Conservation (phyloP, 371 early-diverging fungal species). For the Capillidium heterosporum region DNA sequence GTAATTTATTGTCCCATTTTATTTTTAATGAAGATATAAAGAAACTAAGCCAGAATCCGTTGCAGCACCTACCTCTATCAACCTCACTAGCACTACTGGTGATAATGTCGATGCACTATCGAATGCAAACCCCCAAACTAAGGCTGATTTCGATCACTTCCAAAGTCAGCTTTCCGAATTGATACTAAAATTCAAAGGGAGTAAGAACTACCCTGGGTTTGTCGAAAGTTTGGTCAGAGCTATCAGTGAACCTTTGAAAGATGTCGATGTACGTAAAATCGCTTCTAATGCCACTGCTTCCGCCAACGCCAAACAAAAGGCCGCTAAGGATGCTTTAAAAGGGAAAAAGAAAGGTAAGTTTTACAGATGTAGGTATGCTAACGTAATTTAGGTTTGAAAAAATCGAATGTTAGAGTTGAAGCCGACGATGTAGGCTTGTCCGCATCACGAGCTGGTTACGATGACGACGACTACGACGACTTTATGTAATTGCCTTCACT, state of each 20-base stretch:
- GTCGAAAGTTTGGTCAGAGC: constrained; percentile 64
- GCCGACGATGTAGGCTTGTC: constrained; percentile 6
- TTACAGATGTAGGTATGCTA: background rate
- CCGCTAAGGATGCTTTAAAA: constrained; percentile 45
- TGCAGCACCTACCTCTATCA: background rate
- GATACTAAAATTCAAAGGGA: constrained; percentile 48
- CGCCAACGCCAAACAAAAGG: constrained; percentile 81
- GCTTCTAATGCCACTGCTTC: constrained; percentile 54
- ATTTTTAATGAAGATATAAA: background rate
- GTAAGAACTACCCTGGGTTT: constrained; percentile 35
- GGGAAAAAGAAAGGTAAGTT: constrained; percentile 32
- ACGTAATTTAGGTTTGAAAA: constrained; percentile 1
- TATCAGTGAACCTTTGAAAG: constrained; percentile 52
- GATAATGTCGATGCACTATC: background rate
- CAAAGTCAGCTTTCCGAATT: constrained; percentile 41
- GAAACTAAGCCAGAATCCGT: too few relatives aligned
- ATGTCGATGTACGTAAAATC: constrained; percentile 63
- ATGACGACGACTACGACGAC: constrained; percentile 10
- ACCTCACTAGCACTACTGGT: background rate
- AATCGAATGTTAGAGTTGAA: constrained; percentile 7
- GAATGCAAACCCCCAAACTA: constrained; percentile 38
- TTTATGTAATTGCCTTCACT: constrained; percentile 8
- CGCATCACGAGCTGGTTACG: constrained; percentile 6
- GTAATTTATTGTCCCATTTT: constrained; percentile 15
- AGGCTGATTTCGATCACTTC: constrained; percentile 67